phyloP scores from a whole-genome alignment of 2,329 filamentous ascomycete species.

The Penicillium sp. region DNA sequence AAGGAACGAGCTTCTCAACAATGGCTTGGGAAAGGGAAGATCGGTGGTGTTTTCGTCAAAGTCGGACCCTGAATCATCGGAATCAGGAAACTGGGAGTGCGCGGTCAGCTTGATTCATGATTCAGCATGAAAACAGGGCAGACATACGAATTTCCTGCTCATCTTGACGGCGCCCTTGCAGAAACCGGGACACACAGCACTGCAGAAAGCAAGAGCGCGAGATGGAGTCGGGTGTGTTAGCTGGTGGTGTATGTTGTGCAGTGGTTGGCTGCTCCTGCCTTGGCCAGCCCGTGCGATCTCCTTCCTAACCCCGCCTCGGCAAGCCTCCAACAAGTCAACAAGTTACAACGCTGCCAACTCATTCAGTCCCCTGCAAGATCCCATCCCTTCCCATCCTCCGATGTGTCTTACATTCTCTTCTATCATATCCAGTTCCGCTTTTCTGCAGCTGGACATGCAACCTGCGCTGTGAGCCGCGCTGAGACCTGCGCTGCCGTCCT shows the following conservation, averaged over 20 bases:
- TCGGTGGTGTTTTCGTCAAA: slow-evolving; percentile 60
- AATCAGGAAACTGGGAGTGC: slow-evolving; percentile 37
- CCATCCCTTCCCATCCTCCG: not conserved
- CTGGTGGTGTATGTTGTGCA: not conserved
- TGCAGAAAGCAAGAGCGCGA: not conserved
- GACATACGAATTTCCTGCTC: slow-evolving; percentile 24
- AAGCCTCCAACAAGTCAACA: not conserved
- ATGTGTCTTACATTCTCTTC: slow-evolving; percentile 1
- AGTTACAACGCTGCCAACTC: slow-evolving; percentile 18
- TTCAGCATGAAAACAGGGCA: not conserved
- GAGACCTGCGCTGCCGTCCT: not conserved
- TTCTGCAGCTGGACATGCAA: slow-evolving; percentile 20
- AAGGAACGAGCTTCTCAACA: slow-evolving; percentile 80
- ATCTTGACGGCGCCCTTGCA: slow-evolving; percentile 9
- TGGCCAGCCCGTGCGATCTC: slow-evolving; percentile 1
- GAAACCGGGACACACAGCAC: not conserved
- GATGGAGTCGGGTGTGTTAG: not conserved
- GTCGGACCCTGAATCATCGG: slow-evolving; percentile 44
- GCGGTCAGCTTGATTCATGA: not conserved
- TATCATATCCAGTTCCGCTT: slow-evolving; percentile 6
- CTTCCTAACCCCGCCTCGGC: slow-evolving; percentile 3
- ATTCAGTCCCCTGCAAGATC: slow-evolving; percentile 14
- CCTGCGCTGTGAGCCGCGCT: slow-evolving; percentile 18
- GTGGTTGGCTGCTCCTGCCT: not conserved
- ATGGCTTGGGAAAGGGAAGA: slow-evolving; percentile 82